phyloP scores from a whole-genome alignment of 2,329 filamentous ascomycete genomes.

The Diaporthe eres region DNA sequence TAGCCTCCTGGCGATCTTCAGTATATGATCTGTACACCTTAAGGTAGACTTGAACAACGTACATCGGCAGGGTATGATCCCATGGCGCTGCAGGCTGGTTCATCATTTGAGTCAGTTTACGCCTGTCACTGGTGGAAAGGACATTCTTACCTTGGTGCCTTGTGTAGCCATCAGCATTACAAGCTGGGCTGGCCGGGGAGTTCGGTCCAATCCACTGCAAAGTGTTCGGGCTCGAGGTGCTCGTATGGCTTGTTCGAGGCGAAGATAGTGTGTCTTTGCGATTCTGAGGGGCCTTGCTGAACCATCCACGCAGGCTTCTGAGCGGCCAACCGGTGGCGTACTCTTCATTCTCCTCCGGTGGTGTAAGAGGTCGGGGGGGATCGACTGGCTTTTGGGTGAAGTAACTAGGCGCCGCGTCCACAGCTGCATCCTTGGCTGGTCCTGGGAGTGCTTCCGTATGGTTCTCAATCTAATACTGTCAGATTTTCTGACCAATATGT shows the following conservation, averaged over 20 bases:
- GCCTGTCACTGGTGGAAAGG: neutral
- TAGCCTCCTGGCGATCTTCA: slow-evolving; percentile 25
- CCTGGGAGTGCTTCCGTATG: neutral
- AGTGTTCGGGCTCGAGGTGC: neutral
- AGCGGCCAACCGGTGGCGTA: neutral
- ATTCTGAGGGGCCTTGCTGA: slow-evolving; percentile 17
- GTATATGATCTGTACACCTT: neutral
- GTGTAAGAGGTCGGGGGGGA: neutral
- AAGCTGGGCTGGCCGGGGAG: neutral
- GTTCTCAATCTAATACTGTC: slow-evolving; percentile 5
- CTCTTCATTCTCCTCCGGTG: slow-evolving; percentile 5
- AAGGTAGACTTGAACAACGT: neutral
- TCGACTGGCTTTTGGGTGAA: slow-evolving; percentile 25
- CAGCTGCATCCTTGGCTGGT: neutral
- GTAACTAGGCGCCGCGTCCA: slow-evolving; percentile 26
- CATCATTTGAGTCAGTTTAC: slow-evolving; percentile 10
- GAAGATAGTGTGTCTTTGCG: neutral
- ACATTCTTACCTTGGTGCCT: slow-evolving; percentile 13
- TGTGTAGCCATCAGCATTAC: neutral
- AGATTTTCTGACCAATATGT: neutral
- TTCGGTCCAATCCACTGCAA: neutral
- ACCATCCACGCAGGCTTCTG: slow-evolving; percentile 32
- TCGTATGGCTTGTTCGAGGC: neutral
- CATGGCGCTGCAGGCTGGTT: slow-evolving; percentile 1
- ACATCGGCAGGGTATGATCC: slow-evolving; percentile 39